Percentiles rank a stretch among this genome's conserved stretches.
phyloP scores from a whole-genome alignment of 2,329 filamentous ascomycete genomes.

The Rachicladosporium sp. region DNA sequence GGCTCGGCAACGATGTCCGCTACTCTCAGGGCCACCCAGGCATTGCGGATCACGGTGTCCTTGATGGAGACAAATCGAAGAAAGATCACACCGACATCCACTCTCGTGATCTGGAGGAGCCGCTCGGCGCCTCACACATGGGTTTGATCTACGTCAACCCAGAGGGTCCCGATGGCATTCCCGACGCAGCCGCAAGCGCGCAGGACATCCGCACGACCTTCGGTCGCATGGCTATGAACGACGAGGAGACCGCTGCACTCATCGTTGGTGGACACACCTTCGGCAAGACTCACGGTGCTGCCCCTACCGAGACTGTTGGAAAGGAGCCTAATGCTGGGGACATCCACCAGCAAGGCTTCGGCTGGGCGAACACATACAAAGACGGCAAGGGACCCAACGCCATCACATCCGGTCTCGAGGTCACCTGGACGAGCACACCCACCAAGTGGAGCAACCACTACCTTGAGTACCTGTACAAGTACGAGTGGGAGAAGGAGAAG shows the following conservation, averaged over 20 bases:
- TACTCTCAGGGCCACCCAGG: conserved; percentile 45
- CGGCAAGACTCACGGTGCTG: conserved; percentile 71
- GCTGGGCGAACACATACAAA: conserved; percentile 55
- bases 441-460: conserved; percentile 65
- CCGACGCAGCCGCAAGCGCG: conserved; percentile 57
- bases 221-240: conserved; percentile 70
- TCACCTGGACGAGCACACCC: conserved; percentile 66
- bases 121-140: conserved; percentile 58
- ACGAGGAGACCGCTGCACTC: conserved; percentile 68
- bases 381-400: conserved; percentile 58
- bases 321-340: conserved; percentile 53
- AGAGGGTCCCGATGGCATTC: conserved; percentile 60
- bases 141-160: conserved; percentile 76
- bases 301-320: conserved; percentile 49
- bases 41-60: conserved; percentile 28
- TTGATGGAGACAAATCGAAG: conserved; percentile 30
- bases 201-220: conserved; percentile 65
- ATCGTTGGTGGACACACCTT: conserved; percentile 70
- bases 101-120: conserved; percentile 53
- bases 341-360: conserved; percentile 57
- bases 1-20: conserved; percentile 62
- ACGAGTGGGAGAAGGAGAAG: conserved; percentile 66
- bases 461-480: conserved; percentile 66
- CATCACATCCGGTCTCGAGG: conserved; percentile 66
- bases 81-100: conserved; percentile 33